Evolutionary conservation across 345 rosid genomes (phyloP), one percentile per base, ranked within the genome.

Genomic region (Pistacia atlantica): DNA sequence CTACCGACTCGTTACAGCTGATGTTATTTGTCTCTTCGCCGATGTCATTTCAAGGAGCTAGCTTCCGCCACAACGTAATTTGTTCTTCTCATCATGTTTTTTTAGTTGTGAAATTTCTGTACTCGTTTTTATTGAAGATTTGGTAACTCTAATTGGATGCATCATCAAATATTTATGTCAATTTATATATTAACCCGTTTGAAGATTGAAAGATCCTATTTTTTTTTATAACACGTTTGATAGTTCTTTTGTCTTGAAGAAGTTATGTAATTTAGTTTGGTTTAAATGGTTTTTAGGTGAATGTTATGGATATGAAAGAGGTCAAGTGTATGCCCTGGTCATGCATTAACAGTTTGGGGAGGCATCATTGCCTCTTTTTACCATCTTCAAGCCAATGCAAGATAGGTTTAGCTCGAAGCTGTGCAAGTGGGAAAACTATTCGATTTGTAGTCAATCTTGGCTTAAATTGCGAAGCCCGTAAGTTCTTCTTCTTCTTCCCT

Each of bases 21-120:
- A 11, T 11, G 60, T 55, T 12, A 60, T 25, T 11, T 8, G 8
- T 72, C 16, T 31, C 16, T 35, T 74, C 49, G 46, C 13, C 77
- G 38, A 89, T 87, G 89, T 88, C 87, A 76, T 74, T 84, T 76
- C 80, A n/a, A 67, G 90, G 82, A 58, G 81, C 84, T 55, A 75
- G 65, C 42, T 55, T 78, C 45, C 37, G 64, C 56, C 82, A 56
- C 83, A 89, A 75, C 17, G 90, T 87, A 77, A 84, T 83, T 67
- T 67, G 18, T 0, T 13, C 56, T 70, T 51, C 37, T 54, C 55
- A 22, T 69, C n/a, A 45, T 28, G 46, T 0, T 38, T 2, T 71
- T 62, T 65, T 31, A 3, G 20, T 11, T 58, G 4, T 58, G 57
- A 12, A 18, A 12, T 71, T 63, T 7, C 5, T 18, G 17, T 18